Percentiles rank a stretch among this genome's conserved stretches.
Conservation (phyloP, 192 early-diverging fungal species). For the Coemansia asiatica region DNA sequence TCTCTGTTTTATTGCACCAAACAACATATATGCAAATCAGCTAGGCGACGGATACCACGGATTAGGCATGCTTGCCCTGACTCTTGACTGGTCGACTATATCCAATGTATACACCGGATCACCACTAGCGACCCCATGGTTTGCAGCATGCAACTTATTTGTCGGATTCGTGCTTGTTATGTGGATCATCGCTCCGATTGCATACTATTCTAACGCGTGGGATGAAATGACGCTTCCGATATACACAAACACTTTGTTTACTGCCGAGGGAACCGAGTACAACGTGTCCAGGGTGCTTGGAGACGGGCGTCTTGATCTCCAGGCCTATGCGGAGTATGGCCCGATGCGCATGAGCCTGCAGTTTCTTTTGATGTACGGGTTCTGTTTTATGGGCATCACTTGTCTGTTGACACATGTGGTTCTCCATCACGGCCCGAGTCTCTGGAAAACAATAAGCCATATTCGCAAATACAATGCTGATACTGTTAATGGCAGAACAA, state of each 20-base stretch:
- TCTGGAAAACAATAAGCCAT: constrained; percentile 53
- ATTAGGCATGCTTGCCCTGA: constrained; percentile 65
- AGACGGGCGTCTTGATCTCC: constrained; percentile 53
- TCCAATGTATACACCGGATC: constrained; percentile 53
- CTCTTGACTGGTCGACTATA: constrained; percentile 73
- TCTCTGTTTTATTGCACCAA: constrained; percentile 56
- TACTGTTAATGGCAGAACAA: neutral
- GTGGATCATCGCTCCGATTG: constrained; percentile 68
- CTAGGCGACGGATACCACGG: constrained; percentile 54
- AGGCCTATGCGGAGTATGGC: constrained; percentile 58
- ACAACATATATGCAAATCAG: constrained; percentile 33
- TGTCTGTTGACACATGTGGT: constrained; percentile 64
- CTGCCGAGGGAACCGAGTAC: constrained; percentile 53
- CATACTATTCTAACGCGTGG: constrained; percentile 64
- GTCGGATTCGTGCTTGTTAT: constrained; percentile 64
- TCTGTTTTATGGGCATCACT: constrained; percentile 63
- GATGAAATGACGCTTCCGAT: constrained; percentile 59
- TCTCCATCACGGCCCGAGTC: constrained; percentile 64
- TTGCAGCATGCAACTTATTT: constrained; percentile 66
- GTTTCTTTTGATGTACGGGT: constrained; percentile 68
- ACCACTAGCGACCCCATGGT: constrained; percentile 73
- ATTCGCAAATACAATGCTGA: constrained; percentile 20
- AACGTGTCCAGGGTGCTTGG: constrained; percentile 58
- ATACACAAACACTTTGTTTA: constrained; percentile 61
- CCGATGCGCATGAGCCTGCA: constrained; percentile 63